Base-by-base conservation (phyloP, 2,329 filamentous ascomycete genomes). In the Colletotrichum paranaense region DNA sequence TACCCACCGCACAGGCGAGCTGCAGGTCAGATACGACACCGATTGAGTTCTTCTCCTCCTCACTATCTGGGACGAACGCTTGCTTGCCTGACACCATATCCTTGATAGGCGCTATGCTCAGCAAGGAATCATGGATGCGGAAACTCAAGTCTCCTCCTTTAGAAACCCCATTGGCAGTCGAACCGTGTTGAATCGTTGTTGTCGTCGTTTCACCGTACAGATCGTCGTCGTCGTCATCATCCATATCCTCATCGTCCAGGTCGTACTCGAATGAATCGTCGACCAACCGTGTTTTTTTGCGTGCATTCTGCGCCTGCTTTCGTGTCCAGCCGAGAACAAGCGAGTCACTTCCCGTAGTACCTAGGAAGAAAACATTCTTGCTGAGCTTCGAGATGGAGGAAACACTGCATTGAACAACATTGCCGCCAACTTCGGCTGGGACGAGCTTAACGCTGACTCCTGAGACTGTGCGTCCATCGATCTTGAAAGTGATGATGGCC, bases 401-500 rank as follows among this genome's bases (percentile, higher is more conserved):
- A 30, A 92, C 89, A 26, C 88, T 85, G 55, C 88, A 88, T 62
- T 88, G 88, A 71, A 97, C 80, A 11, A 94, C 74, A 35, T 83
- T 80, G 8, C 93, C 92, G 11, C 93, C 93, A 28, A 88, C 86
- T 67, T 94, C 90, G 52, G 84, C 78, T 5, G 89, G 80, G 5
- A 98, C 86, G 52, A 90, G 83, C 75, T 90, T 91, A 66, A 99
- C 84, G n/a, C 89, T 91, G 74, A 99, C 87, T 1, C 95, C 95
- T 30, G 95, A 97, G 2, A 99, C 95, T 2, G 94, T 97, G 67
- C 97, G 91, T 19, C 97, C 97, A 80, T 98, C 95, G 74, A 98
- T 90, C 67, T 91, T 92, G 84, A 99, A 98, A 19, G 90, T 92
- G 14, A 98, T 83, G 26, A 97, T 88, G 11, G 91, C 91, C 60